A percentile compares a stretch with the other conserved stretches of the same genome.
phyloP scores from a whole-genome alignment of 108 stramenopile species.

The Cafeteria roenbergensis region DNA sequence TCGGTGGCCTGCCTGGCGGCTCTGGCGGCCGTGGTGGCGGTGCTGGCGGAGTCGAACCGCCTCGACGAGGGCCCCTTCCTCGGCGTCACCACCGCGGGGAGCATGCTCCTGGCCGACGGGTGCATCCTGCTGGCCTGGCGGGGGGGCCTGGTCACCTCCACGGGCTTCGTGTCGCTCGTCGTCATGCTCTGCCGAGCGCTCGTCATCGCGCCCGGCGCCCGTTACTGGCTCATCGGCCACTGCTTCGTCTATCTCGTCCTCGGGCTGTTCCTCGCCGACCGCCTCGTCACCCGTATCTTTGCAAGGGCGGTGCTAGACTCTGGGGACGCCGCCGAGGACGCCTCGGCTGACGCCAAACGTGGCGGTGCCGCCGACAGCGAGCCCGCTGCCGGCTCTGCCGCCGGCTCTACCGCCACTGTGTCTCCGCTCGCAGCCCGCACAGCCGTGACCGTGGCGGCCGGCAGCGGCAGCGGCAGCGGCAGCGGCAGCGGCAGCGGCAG shows the following conservation, averaged over 20 bases:
- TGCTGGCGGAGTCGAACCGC: background rate
- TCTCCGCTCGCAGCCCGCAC: no score
- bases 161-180: background rate
- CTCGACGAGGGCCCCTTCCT: background rate
- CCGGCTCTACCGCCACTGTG: no score
- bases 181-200: background rate
- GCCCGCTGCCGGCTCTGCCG: no score
- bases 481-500: no score
- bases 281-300: no score
- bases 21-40: background rate
- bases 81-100: background rate
- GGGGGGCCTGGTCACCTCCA: background rate
- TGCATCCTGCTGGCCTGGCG: background rate
- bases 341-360: no score
- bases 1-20: background rate
- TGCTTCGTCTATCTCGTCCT: background rate
- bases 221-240: background rate
- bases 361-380: no score
- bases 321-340: no score
- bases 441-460: no score
- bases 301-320: no score
- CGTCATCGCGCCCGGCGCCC: background rate
- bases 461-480: no score
- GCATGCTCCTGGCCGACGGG: background rate
- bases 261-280: background rate